Conservation (phyloP, 1,284 basidiomycete species). For the Pyrrhoderma noxium region DNA sequence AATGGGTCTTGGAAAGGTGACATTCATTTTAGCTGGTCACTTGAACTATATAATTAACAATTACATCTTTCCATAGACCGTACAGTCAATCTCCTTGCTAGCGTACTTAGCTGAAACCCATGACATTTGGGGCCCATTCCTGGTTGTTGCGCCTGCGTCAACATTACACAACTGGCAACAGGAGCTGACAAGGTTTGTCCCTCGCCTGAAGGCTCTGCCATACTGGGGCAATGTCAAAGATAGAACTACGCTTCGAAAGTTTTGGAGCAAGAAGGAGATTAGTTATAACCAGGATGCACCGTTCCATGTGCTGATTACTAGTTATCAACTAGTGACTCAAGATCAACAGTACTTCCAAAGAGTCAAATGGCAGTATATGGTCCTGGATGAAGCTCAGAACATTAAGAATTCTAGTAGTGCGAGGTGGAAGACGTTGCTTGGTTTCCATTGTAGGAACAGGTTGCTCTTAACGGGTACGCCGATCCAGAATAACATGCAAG, state of each 20-base stretch:
- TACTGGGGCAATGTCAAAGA: conserved; percentile 99
- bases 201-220: conserved; percentile 87
- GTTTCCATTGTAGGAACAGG: conserved; percentile 95
- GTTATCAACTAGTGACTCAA: conserved; percentile 93
- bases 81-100: conserved; percentile 96
- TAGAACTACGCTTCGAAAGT: conserved; percentile 88
- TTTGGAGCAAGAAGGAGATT: conserved; percentile 98
- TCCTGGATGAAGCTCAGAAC: conserved; percentile 98
- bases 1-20: conserved; percentile 93
- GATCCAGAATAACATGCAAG: conserved; percentile 99
- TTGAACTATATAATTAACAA: conserved; percentile 5
- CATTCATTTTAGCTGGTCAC: not conserved
- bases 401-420: conserved; percentile 99
- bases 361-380: conserved; percentile 99
- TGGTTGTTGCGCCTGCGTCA: conserved; percentile 98
- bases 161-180: conserved; percentile 99
- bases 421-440: conserved; percentile 95
- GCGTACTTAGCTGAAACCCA: conserved; percentile 97
- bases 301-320: conserved; percentile 96
- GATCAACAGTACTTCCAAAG: conserved; percentile 98
- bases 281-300: conserved; percentile 94
- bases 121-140: conserved; percentile 99
- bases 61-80: conserved; percentile 66
- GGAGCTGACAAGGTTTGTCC: conserved; percentile 94
- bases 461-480: conserved; percentile 95